phyloP scores from a whole-genome alignment of 345 rosid genomes.

The Populus ilicifolia region DNA sequence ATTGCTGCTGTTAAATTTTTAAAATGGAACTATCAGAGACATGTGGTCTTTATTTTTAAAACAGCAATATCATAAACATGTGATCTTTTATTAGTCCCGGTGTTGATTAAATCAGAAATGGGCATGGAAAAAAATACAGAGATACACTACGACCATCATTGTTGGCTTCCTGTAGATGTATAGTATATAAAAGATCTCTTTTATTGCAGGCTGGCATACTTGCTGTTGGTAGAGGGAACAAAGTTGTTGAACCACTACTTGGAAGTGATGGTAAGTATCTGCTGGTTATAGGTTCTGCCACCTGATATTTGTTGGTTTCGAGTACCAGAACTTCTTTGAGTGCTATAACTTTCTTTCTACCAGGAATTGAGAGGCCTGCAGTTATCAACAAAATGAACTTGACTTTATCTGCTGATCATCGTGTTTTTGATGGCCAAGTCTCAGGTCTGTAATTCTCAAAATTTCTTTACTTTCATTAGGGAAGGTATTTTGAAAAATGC shows the following conservation, averaged over 20 bases:
- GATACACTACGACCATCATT: too few species aligned
- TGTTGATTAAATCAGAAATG: too few species aligned
- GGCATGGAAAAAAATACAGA: too few species aligned
- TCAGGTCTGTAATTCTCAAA: conserved; percentile 50
- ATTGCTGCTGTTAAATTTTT: too few species aligned
- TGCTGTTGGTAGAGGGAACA: conserved; percentile 91
- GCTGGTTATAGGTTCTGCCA: background rate
- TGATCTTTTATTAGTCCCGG: background rate
- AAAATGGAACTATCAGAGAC: background rate
- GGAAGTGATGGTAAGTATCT: conserved; percentile 65
- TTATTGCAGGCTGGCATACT: conserved; percentile 82
- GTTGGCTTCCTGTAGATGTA: background rate
- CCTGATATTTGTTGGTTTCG: background rate
- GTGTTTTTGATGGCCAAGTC: conserved; percentile 89
- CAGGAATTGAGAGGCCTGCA: conserved; percentile 72
- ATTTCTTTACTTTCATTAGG: background rate
- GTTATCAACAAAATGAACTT: conserved; percentile 75
- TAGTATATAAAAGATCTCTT: background rate
- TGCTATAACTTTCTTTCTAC: conserved; percentile 10
- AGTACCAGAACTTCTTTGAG: background rate
- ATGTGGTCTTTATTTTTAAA: background rate
- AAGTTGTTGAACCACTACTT: conserved; percentile 64
- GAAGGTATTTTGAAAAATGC: background rate
- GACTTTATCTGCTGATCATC: conserved; percentile 90
- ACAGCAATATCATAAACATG: background rate